Base-by-base conservation (phyloP, 1,284 basidiomycete genomes). In the Rhodotorula sp. region DNA sequence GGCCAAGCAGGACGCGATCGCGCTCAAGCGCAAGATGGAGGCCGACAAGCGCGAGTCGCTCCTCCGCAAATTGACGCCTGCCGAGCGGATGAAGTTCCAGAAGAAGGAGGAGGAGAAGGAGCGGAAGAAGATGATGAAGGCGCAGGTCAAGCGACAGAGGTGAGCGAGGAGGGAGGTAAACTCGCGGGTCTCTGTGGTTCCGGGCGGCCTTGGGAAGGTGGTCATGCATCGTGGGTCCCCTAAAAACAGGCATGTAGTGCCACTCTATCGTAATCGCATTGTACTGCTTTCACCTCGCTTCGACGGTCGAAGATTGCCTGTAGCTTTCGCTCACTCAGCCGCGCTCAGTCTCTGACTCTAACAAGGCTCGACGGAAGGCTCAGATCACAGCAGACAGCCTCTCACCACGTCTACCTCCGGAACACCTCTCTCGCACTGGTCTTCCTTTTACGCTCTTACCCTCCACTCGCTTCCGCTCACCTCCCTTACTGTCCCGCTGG, bases 11-110 rank as follows among this genome's bases (percentile, higher is more conserved):
- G 64, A 66, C 59, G 60, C 56, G 24, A 20, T 44, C 4, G 68
- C 68, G 13, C 28, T 62, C 24, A 69, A 62, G 60, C 59, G 68
- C 55, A 65, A 66, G 56, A 13, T 62, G 26, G 68, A 69, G 57
- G 10, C 9, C 22, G 59, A 65, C 20, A 28, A 34, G n/a, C 40
- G 46, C 20, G 68, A 69, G 11, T 51, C 34, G 10, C 24, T 26
- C 20, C 28, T 65, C 40, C 37, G 59, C 40, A 50, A 50, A 28
- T 48, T 69, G 64, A 58, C 56, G 8, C 54, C 63, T 3, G 54
- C 47, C 6, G 68, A 69, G 46, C 47, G 68, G 28, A 24, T 59
- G 51, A 62, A 62, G 61, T 50, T 20, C 26, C 30, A 52, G 34
- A 37, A 55, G 58, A 64, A 68, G 58, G 62, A 68, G 62, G 58